Base-by-base conservation (phyloP, 805 yeast species). In the Candida arabinofermentans region DNA sequence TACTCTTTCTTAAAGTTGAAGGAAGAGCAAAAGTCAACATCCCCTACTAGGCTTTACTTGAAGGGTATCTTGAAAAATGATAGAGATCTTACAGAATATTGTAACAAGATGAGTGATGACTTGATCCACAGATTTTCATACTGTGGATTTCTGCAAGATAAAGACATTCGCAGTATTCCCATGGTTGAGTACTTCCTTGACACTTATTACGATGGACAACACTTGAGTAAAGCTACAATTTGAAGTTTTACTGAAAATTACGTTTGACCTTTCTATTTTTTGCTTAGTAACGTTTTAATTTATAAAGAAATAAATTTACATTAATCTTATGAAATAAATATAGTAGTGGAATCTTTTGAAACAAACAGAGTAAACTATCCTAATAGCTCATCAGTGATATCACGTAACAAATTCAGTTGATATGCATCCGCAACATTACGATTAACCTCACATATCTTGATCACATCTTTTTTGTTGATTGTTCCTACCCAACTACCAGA, bases 401-500 rank as follows among this genome's bases (percentile, higher is more conserved):
- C 65, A 32, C 62, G 57, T 35, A 88, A 59, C 41, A 88, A 62
- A 40, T 74, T 75, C 51, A 90, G 66, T 29, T 78, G 82, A 57
- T 76, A 86, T 40, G 62, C 72, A 12, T 65, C 64, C 1, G 91
- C 77, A 12, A 88, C 80, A 43, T 76, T 79, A 18, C 65, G 65
- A 58, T 74, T 86, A 0, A 79, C 70, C 6, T 57, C 59, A 3
- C 81, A 53, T 39, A 70, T 69, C 38, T 65, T 64, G 14, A 67
- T 61, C 7, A 88, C 55, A 0, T 70, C 74, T 5, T 57, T 63
- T 37, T 67, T 65, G 5, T 69, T 57, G 17, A 80, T 59, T 0
- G 86, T 78, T 36, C 77, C 81, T 4, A 62, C 67, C 96, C 96
- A 89, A 13, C 64, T 59, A 8, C 99, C 99, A 0, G 99, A 91